Evolutionary conservation across 768 basidiomycete species (phyloP).

Genomic region (Suillus subluteus): DNA sequence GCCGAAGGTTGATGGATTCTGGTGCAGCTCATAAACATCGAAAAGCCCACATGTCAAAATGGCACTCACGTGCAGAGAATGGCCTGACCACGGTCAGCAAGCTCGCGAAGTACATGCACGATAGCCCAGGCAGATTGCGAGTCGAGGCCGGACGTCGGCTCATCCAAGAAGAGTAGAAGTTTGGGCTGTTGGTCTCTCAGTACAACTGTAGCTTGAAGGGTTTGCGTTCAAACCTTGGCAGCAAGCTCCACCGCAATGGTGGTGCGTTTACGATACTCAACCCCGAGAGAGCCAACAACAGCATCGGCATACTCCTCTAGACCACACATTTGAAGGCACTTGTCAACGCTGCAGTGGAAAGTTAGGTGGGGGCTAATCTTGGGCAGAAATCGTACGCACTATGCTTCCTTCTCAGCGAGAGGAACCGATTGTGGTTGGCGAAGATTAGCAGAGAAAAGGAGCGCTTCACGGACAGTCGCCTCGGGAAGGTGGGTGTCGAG

Average conservation of each 20-base stretch:
- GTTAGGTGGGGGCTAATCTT: background rate
- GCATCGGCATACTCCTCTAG: slow-evolving; percentile 68
- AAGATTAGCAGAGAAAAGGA: slow-evolving; percentile 77
- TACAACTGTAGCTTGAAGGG: background rate
- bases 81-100: slow-evolving; percentile 82
- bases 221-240: slow-evolving; percentile 52
- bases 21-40: background rate
- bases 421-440: slow-evolving; percentile 75
- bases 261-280: slow-evolving; percentile 78
- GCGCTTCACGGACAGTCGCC: slow-evolving; percentile 78
- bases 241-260: slow-evolving; percentile 90
- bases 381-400: slow-evolving; percentile 48
- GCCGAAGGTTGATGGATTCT: slow-evolving; percentile 59
- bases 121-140: slow-evolving; percentile 89
- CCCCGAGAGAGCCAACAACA: slow-evolving; percentile 65
- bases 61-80: slow-evolving; percentile 81
- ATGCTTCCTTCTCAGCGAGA: slow-evolving; percentile 73
- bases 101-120: slow-evolving; percentile 68
- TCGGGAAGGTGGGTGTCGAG: slow-evolving; percentile 79
- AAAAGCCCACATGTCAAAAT: background rate
- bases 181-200: slow-evolving; percentile 52
- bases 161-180: slow-evolving; percentile 83
- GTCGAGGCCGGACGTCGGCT: slow-evolving; percentile 90
- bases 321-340: slow-evolving; percentile 63
- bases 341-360: slow-evolving; percentile 48